Evolutionary conservation across 305 asterid genomes (phyloP).

Genomic region (Fraxinus platypoda): DNA sequence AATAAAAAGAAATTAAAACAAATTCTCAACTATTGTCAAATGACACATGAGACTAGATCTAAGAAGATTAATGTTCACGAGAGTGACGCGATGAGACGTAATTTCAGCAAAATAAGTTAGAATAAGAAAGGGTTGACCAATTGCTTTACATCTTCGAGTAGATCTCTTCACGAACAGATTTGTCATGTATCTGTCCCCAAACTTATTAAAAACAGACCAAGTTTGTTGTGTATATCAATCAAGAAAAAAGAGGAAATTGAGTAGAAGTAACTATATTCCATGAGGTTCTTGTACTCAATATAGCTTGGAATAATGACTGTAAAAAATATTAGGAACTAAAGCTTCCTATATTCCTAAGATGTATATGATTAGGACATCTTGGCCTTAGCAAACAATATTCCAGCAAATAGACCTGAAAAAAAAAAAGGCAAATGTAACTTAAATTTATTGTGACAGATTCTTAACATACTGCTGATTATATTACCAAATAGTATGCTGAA

Average conservation of each 20-base stretch:
- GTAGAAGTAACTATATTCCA: neutral
- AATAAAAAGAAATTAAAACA: no score
- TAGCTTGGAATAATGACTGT: neutral
- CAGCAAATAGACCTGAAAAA: constrained; percentile 46
- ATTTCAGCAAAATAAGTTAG: no score
- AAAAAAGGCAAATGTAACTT: neutral
- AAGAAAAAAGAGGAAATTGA: neutral
- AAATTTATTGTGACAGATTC: neutral
- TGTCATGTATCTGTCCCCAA: neutral
- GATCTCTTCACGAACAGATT: neutral
- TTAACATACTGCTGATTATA: neutral
- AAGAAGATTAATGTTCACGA: no score
- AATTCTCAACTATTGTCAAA: neutral
- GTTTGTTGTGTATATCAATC: neutral
- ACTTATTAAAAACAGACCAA: no score
- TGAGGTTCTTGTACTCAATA: neutral
- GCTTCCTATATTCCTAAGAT: neutral
- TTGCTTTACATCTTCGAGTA: neutral
- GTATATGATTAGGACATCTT: constrained; percentile 33
- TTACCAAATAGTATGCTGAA: constrained; percentile 50
- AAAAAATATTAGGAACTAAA: neutral
- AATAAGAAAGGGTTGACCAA: neutral
- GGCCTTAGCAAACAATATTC: constrained; percentile 45
- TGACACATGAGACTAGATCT: no score
- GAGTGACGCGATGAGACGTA: no score